A percentile compares a stretch with the other conserved stretches of the same genome.
These are phyloP conservation scores for Teunomyces barrocoloradensis DNA, from an alignment of 805 yeast genomes.

Conservation along the genomic window DNA sequence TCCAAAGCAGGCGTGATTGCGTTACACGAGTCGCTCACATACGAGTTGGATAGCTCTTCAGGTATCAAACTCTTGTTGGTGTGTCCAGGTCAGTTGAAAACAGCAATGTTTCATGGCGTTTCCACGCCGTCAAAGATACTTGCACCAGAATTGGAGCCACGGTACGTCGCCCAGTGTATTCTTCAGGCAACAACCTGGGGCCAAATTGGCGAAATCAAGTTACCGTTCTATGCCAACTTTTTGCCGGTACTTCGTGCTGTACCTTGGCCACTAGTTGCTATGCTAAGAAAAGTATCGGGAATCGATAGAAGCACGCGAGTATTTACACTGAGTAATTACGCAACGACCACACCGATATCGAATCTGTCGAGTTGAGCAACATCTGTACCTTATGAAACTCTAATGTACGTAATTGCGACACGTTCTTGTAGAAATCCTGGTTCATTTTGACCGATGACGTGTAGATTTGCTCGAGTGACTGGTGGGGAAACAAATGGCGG, in stretches of 20 bases:
- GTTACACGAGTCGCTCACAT: constrained; percentile 75
- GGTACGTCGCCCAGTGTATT: constrained; percentile 58
- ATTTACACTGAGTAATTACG: constrained; percentile 14
- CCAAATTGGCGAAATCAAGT: constrained; percentile 61
- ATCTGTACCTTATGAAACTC: neutral
- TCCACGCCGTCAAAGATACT: constrained; percentile 67
- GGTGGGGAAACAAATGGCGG: constrained; percentile 9
- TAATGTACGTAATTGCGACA: neutral
- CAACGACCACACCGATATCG: neutral
- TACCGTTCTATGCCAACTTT: constrained; percentile 75
- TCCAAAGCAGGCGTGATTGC: constrained; percentile 85
- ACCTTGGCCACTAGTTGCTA: constrained; percentile 68
- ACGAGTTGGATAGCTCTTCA: constrained; percentile 54
- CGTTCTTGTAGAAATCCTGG: neutral
- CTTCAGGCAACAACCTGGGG: constrained; percentile 58
- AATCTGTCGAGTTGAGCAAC: neutral
- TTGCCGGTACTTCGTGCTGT: constrained; percentile 67
- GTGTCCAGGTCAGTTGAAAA: constrained; percentile 84
- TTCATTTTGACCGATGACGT: neutral
- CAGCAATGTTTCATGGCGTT: constrained; percentile 72
- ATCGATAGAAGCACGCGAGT: constrained; percentile 55
- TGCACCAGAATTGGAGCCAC: constrained; percentile 82
- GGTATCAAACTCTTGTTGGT: constrained; percentile 73
- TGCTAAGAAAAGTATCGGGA: constrained; percentile 57
- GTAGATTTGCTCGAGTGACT: constrained; percentile 16